phyloP scores from a whole-genome alignment of 306 rosid genomes.

The Amphicarpaea edgeworthii region DNA sequence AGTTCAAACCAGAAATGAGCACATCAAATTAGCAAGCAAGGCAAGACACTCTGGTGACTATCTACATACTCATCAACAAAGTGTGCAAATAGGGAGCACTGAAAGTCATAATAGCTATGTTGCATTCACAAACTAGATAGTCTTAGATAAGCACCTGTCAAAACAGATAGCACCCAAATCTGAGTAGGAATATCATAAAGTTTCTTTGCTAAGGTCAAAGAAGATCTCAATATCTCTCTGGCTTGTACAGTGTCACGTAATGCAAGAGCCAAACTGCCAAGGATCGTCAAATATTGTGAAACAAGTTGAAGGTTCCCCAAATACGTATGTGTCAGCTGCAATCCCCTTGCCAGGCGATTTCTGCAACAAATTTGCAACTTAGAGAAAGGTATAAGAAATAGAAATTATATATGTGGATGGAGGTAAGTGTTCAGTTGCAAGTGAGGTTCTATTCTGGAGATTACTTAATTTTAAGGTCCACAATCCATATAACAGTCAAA shows the following conservation, averaged over 20 bases:
- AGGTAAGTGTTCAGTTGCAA: neutral
- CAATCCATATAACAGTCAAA: constrained; percentile 10
- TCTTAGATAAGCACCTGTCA: constrained; percentile 67
- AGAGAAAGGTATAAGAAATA: constrained; percentile 33
- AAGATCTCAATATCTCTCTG: constrained; percentile 93
- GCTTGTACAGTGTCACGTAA: constrained; percentile 90
- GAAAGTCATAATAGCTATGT: constrained; percentile 29
- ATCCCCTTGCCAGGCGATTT: constrained; percentile 92
- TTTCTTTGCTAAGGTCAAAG: constrained; percentile 96
- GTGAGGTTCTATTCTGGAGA: constrained; percentile 16
- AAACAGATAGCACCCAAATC: constrained; percentile 93
- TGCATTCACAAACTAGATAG: constrained; percentile 27
- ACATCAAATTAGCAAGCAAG: constrained; percentile 9
- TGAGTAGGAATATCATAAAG: constrained; percentile 94
- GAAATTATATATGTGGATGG: constrained; percentile 10
- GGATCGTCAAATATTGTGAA: constrained; percentile 91
- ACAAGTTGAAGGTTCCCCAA: constrained; percentile 98
- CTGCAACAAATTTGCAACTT: constrained; percentile 59
- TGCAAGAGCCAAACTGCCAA: constrained; percentile 93
- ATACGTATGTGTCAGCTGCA: constrained; percentile 86
- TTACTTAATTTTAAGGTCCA: constrained; percentile 12
- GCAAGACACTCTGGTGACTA: constrained; percentile 9
- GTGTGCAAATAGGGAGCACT: neutral
- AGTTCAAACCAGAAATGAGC: constrained; percentile 7
- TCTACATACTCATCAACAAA: neutral